Evolutionary conservation across 129 eudicot genomes (phyloP).

Genomic region (Flaveria linearis): DNA sequence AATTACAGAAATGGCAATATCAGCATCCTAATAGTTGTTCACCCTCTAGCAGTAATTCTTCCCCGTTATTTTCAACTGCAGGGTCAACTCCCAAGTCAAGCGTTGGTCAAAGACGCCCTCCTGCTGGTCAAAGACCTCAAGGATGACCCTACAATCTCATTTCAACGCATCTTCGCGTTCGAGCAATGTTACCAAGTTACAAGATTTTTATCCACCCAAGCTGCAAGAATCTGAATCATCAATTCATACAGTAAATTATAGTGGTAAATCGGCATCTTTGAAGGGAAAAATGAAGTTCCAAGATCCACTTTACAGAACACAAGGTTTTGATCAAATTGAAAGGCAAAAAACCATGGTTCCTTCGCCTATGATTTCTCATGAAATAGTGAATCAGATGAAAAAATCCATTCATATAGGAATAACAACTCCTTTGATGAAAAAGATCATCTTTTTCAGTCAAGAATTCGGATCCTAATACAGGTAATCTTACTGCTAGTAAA

Average conservation of each 20-base stretch:
- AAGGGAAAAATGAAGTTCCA: conserved; percentile 59
- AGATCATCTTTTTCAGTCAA: conserved; percentile 36
- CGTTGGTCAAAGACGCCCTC: conserved; percentile 44
- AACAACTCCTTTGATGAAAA: conserved; percentile 35
- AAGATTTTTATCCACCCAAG: conserved; percentile 29
- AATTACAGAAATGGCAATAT: conserved; percentile 71
- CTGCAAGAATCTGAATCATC: conserved; percentile 26
- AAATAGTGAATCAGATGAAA: conserved; percentile 2
- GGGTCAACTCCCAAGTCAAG: conserved; percentile 47
- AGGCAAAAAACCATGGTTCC: conserved; percentile 23
- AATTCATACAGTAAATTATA: conserved; percentile 12
- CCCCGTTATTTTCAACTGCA: conserved; percentile 50
- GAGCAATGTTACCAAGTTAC: conserved; percentile 29
- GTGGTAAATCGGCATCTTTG: conserved; percentile 26
- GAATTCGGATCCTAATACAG: conserved; percentile 31
- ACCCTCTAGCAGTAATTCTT: conserved; percentile 50
- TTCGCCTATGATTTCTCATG: conserved; percentile 35
- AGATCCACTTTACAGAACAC: conserved; percentile 18
- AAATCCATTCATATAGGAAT: conserved; percentile 5
- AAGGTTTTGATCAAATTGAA: conserved; percentile 10
- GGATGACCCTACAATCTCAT: conserved; percentile 49
- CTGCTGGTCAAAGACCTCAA: conserved; percentile 40
- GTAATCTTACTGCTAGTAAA: conserved; percentile 37
- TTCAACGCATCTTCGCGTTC: conserved; percentile 37
- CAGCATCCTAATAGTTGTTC: conserved; percentile 41